Conservation (phyloP, 495 filamentous ascomycete genomes). For the Opeltia flavorubescens region DNA sequence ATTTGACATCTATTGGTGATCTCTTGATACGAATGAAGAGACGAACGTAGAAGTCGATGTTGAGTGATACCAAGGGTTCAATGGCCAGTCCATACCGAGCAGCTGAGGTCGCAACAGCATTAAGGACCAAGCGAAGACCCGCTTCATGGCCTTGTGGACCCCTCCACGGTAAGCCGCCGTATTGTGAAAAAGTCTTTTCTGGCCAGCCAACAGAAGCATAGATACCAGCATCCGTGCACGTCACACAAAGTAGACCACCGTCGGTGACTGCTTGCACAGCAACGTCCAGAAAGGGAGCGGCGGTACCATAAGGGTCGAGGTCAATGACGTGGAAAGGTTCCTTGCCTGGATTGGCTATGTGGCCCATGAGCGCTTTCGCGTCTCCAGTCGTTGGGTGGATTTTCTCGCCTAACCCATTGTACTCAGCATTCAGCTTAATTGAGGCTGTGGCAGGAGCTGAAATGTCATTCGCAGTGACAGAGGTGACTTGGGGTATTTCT, state of each 20-base stretch:
- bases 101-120: constrained; percentile 63
- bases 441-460: constrained; percentile 61
- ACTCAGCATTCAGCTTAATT: constrained; percentile 68
- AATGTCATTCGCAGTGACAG: constrained; percentile 80
- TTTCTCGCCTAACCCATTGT: constrained; percentile 59
- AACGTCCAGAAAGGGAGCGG: constrained; percentile 79
- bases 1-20: constrained; percentile 74
- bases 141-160: constrained; percentile 76
- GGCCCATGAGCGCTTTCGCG: constrained; percentile 85
- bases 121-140: constrained; percentile 71
- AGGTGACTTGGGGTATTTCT: constrained; percentile 71
- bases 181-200: constrained; percentile 83
- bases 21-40: constrained; percentile 74
- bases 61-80: constrained; percentile 82
- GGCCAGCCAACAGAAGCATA: constrained; percentile 87
- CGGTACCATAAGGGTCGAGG: constrained; percentile 89
- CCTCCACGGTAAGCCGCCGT: constrained; percentile 78
- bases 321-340: constrained; percentile 86
- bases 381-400: constrained; percentile 63
- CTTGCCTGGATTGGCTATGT: constrained; percentile 6
- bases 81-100: constrained; percentile 79
- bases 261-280: constrained; percentile 73
- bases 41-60: constrained; percentile 89
- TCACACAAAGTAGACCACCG: constrained; percentile 84
- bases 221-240: constrained; percentile 88